Evolutionary conservation across 257 asterid species (phyloP).

Genomic region (Nicotiana noctiflora): DNA sequence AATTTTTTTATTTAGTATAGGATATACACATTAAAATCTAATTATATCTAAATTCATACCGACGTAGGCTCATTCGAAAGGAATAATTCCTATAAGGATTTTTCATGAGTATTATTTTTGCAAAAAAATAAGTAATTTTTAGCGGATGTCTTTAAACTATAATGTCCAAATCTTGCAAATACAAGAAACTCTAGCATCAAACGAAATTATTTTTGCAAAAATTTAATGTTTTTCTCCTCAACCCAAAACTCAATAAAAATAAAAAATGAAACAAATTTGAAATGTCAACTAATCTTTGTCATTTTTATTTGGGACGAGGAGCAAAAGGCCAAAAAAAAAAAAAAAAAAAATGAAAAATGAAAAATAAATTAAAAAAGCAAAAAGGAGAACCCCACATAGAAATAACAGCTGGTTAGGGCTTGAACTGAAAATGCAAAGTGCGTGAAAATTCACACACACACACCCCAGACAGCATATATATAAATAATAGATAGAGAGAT

Average conservation of each 20-base stretch:
- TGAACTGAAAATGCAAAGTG: conserved; percentile 5
- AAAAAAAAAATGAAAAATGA: no score
- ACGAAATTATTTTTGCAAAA: no score
- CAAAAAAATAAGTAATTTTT: no score
- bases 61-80: no score
- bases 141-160: no score
- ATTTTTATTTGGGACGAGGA: not conserved
- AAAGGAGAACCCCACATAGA: conserved; percentile 1
- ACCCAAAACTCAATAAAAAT: not conserved
- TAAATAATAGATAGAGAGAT: conserved; percentile 4
- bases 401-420: conserved; percentile 22
- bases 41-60: no score
- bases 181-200: not conserved
- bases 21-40: no score
- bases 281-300: not conserved
- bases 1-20: no score
- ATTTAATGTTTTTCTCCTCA: not conserved
- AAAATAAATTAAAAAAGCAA: not conserved
- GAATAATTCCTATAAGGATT: no score
- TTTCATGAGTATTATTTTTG: no score
- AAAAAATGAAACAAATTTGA: not conserved
- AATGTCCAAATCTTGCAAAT: not conserved
- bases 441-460: conserved; percentile 7
- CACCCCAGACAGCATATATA: not conserved
- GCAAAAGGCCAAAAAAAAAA: not conserved